Evolutionary conservation across 192 early-diverging fungal genomes (phyloP), one percentile per base, ranked within the genome.

Genomic region (Polychytrium aggregatum): DNA sequence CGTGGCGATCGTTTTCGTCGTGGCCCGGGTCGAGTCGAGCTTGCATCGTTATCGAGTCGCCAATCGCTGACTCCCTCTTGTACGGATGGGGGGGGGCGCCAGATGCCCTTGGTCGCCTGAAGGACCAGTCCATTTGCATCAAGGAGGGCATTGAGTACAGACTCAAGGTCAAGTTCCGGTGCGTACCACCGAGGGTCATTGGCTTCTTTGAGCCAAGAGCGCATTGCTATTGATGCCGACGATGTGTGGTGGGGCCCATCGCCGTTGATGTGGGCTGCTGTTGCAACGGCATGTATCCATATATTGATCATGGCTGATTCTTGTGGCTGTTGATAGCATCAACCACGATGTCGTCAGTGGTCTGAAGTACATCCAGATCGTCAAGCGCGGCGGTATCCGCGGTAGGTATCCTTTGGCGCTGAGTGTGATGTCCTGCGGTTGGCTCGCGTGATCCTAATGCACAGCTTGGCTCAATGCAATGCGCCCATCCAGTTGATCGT

Each of bases 101-200:
- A 77, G 82, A 57, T 41, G 80, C 71, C 43, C 71, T 87, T 42
- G 68, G 72, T n/a, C 57, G 67, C 35, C 73, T 92, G 56, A 84
- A 84, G 59, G 61, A 70, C 34, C 78, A 68, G 31, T 72, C 78
- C 4, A 81, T 98, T 56, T 78, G 78, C 14, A 96, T 98, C 74
- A 98, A 98, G 76, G 92, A 95, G 64, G 92, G 95, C 50, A 77
- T 83, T 31, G 85, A 88, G 47, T 96, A 95, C 75, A 71, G 84
- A 41, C 76, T 93, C 65, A 92, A 90, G 74, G 83, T 98, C 53
- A 70, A 71, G 46, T 98, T 98, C 76, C 83, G 67, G 81, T 82
- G 65, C 49, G 59, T 48, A 0, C 25, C 20, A 10, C 36, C 20
- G 2, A 17, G 16, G 10, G 14, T 28, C 8, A 7, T 9, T n/a